These are phyloP conservation scores for Cercospora sojina DNA, from an alignment of 2,329 filamentous ascomycete genomes.

Conservation along the genomic window DNA sequence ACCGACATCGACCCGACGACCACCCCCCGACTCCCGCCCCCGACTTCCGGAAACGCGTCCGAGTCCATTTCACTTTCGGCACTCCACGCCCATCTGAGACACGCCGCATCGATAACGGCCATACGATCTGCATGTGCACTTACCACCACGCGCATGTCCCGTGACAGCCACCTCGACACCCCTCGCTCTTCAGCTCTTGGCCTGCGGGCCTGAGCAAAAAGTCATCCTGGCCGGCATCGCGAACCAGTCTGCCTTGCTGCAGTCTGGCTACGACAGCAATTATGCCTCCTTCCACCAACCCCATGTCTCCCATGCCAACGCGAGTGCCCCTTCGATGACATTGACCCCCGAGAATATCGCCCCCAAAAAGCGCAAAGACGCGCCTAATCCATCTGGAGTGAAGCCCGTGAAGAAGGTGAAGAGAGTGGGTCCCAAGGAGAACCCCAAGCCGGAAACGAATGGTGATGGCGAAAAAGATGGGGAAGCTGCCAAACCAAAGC, in stretches of 20 bases:
- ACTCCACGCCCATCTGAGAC: conserved; percentile 4
- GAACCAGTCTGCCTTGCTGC: conserved; percentile 53
- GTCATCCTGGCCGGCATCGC: conserved; percentile 37
- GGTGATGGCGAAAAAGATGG: conserved; percentile 36
- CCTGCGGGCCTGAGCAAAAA: conserved; percentile 19
- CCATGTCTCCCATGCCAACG: conserved; percentile 23
- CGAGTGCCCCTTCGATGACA: conserved; percentile 14
- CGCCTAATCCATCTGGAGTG: conserved; percentile 26
- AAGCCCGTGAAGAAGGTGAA: conserved; percentile 37
- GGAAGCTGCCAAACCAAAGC: conserved; percentile 64
- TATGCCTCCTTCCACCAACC: conserved; percentile 26
- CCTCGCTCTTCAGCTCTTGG: conserved; percentile 7
- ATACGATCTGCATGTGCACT: conserved; percentile 8
- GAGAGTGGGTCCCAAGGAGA: conserved; percentile 32
- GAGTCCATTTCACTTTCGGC: conserved; percentile 1
- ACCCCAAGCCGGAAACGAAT: conserved; percentile 28
- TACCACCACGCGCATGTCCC: conserved; percentile 6
- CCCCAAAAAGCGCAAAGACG: conserved; percentile 32
- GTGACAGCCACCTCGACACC: conserved; percentile 1
- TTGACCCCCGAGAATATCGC: conserved; percentile 11
- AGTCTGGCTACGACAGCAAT: conserved; percentile 71
- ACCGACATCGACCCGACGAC: neutral
- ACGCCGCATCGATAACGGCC: conserved; percentile 14
- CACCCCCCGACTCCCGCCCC: neutral
- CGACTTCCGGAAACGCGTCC: neutral